Evolutionary conservation across 2,329 filamentous ascomycete species (phyloP), one percentile per base, ranked within the genome.

Genomic region (Fusarium coffeatum): DNA sequence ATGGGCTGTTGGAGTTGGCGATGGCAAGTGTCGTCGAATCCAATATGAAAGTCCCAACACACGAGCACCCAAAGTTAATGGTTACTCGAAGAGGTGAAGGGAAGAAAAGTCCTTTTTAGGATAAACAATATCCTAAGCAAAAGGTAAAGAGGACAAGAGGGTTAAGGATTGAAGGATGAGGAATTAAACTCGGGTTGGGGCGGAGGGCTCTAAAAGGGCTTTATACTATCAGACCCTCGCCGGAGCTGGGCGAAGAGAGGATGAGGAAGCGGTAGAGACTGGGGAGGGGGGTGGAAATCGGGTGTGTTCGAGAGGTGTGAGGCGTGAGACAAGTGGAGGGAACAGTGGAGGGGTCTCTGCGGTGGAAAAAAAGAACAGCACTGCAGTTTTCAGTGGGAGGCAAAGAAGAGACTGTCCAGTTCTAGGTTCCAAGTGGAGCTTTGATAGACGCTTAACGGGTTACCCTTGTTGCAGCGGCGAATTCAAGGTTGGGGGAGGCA

Each of bases 191-290:
- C 23, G 54, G 57, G 73, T 69, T 74, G 74, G 69, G 65, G 73
- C 51, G 71, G 71, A 71, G 74, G 73, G 56, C 46, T 71, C 63
- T 60, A 69, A 74, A 75, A 69, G 73, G 66, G 50, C 66, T 76
- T 76, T 76, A 76, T 76, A 66, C 62, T 50, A 76, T 72, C 66
- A 73, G 66, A 68, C 32, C 64, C 63, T 60, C 66, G 64, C 68
- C 53, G 58, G 73, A 68, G 63, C 63, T 63, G 68, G 69, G 62
- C 53, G 48, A 37, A n/a, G 34, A 56, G 64, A 68, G 66, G 55
- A 64, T 61, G 63, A 55, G 69, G 49, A 65, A 62, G 58, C 62
- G 68, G 59, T 54, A 64, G 60, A 43, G 63, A 68, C 66, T 59
- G 49, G 60, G 64, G 63, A 55, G 64, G 66, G 66, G 66, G 45